Evolutionary conservation across 2,329 filamentous ascomycete species (phyloP).

Genomic region (Herpomyces periplanetae): DNA sequence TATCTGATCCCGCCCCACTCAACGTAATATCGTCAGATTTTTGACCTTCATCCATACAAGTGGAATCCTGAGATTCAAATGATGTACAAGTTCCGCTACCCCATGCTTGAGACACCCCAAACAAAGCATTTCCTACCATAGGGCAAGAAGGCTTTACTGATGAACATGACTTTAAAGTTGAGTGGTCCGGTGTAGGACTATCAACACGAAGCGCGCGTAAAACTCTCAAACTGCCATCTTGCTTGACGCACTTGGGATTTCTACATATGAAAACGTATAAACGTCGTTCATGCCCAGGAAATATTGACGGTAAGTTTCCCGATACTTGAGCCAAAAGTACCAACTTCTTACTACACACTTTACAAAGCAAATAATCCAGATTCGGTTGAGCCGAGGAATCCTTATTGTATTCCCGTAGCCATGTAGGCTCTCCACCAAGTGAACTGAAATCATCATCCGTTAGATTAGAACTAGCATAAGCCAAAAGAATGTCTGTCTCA

Average conservation of each 20-base stretch:
- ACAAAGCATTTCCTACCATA: no score
- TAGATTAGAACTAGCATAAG: conserved; percentile 43
- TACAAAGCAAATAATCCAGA: conserved; percentile 14
- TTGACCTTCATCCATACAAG: no score
- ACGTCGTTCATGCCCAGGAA: conserved; percentile 50
- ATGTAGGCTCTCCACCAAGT: conserved; percentile 30
- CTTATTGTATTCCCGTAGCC: neutral
- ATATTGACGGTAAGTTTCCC: conserved; percentile 48
- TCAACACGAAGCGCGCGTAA: conserved; percentile 25
- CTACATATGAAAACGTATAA: conserved; percentile 57
- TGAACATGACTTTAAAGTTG: no score
- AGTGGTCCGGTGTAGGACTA: no score
- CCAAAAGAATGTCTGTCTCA: conserved; percentile 61
- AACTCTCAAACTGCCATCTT: conserved; percentile 38
- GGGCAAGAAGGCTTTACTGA: no score
- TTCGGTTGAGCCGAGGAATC: conserved; percentile 1
- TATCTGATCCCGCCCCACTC: no score
- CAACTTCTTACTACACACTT: conserved; percentile 48
- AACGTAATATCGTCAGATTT: no score
- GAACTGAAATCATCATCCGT: conserved; percentile 54
- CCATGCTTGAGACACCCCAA: no score
- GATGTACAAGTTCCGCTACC: no score
- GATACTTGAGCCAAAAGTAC: conserved; percentile 60
- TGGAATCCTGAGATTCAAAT: no score
- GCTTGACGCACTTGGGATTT: conserved; percentile 35